Conservation (phyloP, 345 rosid species). For the Punica granatum region DNA sequence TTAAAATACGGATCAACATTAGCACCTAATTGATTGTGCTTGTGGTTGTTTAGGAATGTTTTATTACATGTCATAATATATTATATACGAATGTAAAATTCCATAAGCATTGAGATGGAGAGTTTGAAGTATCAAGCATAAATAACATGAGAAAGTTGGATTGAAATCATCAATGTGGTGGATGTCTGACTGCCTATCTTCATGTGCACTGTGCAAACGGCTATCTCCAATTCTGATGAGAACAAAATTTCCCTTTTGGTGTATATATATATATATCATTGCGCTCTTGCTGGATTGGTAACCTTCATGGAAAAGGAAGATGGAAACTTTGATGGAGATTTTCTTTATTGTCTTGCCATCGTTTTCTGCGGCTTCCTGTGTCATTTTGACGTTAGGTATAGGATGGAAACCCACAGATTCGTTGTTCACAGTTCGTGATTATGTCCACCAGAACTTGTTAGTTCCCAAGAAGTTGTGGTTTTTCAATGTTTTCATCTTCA, state of each 20-base stretch:
- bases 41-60: neutral
- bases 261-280: neutral
- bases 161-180: neutral
- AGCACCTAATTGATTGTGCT: neutral
- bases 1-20: neutral
- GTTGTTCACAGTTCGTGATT: neutral
- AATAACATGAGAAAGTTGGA: neutral
- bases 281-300: too few relatives aligned
- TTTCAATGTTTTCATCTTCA: neutral
- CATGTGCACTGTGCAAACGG: neutral
- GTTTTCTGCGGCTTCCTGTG: too few relatives aligned
- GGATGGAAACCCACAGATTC: neutral
- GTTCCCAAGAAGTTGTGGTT: neutral
- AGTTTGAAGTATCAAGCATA: neutral
- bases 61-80: neutral
- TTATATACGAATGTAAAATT: neutral
- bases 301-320: too few relatives aligned
- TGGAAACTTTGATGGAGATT: too few relatives aligned
- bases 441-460: neutral
- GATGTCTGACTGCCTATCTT: neutral
- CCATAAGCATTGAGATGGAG: neutral
- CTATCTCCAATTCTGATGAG: neutral
- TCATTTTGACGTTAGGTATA: neutral
- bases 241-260: neutral
- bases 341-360: too few relatives aligned